Conservation (phyloP, 257 asterid species). For the Forsythia viridissima region DNA sequence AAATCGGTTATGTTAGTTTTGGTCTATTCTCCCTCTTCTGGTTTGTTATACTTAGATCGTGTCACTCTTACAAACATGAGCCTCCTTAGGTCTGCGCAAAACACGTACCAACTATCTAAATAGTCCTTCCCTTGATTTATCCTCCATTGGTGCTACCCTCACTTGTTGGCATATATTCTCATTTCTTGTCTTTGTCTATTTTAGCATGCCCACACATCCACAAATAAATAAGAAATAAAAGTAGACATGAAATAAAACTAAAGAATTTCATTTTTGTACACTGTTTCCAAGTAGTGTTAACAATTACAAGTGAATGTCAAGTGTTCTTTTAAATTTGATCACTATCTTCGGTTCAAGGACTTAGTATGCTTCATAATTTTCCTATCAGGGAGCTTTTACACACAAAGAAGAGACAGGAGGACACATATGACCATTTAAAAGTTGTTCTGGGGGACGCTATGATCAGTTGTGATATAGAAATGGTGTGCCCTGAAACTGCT, state of each 20-base stretch:
- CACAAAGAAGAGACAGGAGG: slow-evolving; percentile 38
- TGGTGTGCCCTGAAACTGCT: slow-evolving; percentile 44
- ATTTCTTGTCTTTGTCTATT: background rate
- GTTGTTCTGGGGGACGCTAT: slow-evolving; percentile 42
- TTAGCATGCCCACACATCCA: background rate
- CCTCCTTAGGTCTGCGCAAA: no score
- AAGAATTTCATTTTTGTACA: background rate
- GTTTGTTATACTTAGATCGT: background rate
- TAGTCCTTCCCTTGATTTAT: background rate
- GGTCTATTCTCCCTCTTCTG: no score
- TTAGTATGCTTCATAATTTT: background rate
- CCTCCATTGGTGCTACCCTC: no score
- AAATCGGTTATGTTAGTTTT: no score
- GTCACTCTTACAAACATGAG: background rate
- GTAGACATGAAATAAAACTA: background rate
- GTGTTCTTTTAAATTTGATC: background rate
- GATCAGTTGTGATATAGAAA: slow-evolving; percentile 46
- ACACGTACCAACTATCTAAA: background rate
- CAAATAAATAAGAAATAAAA: background rate
- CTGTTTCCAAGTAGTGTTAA: background rate
- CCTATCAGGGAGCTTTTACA: slow-evolving; percentile 48
- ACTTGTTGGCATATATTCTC: background rate
- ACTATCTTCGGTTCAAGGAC: background rate
- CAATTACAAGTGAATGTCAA: background rate
- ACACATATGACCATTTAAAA: slow-evolving; percentile 40